Evolutionary conservation across 2,329 filamentous ascomycete species (phyloP), one percentile per base, ranked within the genome.

Genomic region (Pseudocercospora crystallina): DNA sequence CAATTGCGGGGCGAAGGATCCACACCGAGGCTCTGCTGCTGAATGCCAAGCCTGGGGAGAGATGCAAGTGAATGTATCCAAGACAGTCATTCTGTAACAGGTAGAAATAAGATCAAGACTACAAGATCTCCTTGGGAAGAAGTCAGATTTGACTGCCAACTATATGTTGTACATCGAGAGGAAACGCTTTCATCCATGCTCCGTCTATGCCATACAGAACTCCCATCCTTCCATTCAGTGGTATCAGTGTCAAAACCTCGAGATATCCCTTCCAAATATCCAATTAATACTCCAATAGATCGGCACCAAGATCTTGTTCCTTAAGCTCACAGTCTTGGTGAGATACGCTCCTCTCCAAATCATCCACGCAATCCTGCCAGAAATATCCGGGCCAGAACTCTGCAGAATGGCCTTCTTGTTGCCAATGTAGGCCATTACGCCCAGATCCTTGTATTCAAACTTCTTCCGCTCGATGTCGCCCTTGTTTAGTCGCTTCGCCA

Each of bases 361-460:
- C n/a, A 65, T 49, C 74, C 74, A 78, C 7, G 75, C 75, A 8
- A 73, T 63, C n/a, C 71, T 63, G 0, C 75, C 75, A n/a, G 69
- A 71, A 10, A 78, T 60, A 20, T 73, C 53, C 64, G 83, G 79
- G 41, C 84, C 85, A 79, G 88, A 73, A 55, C 79, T 82, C 70
- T 90, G 86, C 69, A 89, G 82, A 42, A 90, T 84, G 0, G 86
- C 87, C 44, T 80, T 83, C 84, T 83, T 87, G 51, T 80, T 80
- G 8, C 87, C 87, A 2, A 90, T 74, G 59, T 90, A 91, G 0
- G 87, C 85, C 82, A 91, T 83, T 2, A 86, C 81, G n/a, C 87
- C 87, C 68, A 85, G 74, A 66, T 90, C 86, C 51, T 78, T 80
- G 69, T 85, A 90, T 32, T 72, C 75, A 70, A 91, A 90, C 2